These are phyloP conservation scores for Golubevia pallescens DNA, from an alignment of 1,284 basidiomycete species.

Conservation along the genomic window DNA sequence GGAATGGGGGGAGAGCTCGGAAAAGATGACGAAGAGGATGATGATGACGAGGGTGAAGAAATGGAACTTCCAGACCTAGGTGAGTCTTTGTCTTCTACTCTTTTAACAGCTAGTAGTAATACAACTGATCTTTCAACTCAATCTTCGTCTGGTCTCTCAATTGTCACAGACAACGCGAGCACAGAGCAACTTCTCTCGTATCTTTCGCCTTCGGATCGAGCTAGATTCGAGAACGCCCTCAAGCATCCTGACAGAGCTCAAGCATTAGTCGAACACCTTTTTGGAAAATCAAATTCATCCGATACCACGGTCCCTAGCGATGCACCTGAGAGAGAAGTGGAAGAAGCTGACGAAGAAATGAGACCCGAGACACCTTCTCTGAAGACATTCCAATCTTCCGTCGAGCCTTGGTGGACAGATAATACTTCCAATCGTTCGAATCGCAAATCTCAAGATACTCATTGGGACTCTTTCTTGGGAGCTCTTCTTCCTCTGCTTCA, in stretches of 20 bases:
- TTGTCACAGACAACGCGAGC: slow-evolving; percentile 6
- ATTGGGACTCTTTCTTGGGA: too few relatives aligned
- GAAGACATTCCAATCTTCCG: neutral
- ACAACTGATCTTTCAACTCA: neutral
- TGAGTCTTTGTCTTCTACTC: neutral
- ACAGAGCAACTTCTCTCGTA: slow-evolving; percentile 25
- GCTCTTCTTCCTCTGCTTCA: neutral
- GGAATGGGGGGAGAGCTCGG: too few relatives aligned
- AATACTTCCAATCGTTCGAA: neutral
- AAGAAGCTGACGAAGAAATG: neutral
- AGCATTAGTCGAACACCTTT: neutral
- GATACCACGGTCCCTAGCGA: too few relatives aligned
- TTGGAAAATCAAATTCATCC: too few relatives aligned
- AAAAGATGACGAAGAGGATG: slow-evolving; percentile 6
- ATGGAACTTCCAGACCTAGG: neutral
- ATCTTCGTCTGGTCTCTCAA: neutral
- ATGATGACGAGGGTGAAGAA: slow-evolving; percentile 15
- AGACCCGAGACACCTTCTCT: neutral
- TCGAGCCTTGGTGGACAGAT: neutral
- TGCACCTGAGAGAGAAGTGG: too few relatives aligned
- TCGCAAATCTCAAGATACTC: too few relatives aligned
- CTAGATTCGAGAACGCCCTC: slow-evolving; percentile 21
- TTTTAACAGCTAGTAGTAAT: neutral
- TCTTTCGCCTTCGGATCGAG: slow-evolving; percentile 26
- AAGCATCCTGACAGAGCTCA: slow-evolving; percentile 18